Base-by-base conservation (phyloP, 805 yeast species). In the Gaillardinia entomophila region DNA sequence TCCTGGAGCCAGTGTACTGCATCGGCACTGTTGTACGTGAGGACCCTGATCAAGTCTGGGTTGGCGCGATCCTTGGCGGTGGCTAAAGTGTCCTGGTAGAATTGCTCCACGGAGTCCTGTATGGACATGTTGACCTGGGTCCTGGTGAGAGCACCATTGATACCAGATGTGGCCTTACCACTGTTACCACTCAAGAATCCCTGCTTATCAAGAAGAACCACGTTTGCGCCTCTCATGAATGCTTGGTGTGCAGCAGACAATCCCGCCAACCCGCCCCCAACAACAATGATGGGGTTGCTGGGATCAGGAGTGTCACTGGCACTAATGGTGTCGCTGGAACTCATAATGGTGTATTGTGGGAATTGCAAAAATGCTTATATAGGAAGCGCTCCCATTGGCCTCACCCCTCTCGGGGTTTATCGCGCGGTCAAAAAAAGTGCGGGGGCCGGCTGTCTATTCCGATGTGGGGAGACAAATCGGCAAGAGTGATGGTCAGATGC, bases 1-100 rank as follows among this genome's bases (percentile, higher is more conserved):
- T 72, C 68, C 43, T 80, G 82, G 32, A 85, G 66, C 90, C 94
- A 85, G 30, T 74, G 73, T 30, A 85, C 71, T 0, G 92, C 89
- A 27, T 66, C 71, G 4, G 73, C 76, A 2, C 87, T 78, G 27
- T 80, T 76, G 35, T 68, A 57, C 1, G 82, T 71, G 38, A 85
- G 60, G 4, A 75, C 80, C 20, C 64, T 57, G 55, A 82, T 79
- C 42, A 85, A 64, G 2, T 58, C 60, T 11, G 75, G 72, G 28
- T 77, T 70, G 15, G 86, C 84, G 13, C 76, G 57, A 28, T 64
- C 68, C 37, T 77, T 74, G 4, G 87, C 83, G 3, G 90, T 80
- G 31, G 67, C 72, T 27, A 77, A 49, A 0, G 92, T 81, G 51
- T 85, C 95, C 5, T 71, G 53, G 36, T 72, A 71, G 50, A 85